Evolutionary conservation across 225 moss, liverwort and hornwort genomes (phyloP).

Genomic region (Pseudoscleropodium purum): DNA sequence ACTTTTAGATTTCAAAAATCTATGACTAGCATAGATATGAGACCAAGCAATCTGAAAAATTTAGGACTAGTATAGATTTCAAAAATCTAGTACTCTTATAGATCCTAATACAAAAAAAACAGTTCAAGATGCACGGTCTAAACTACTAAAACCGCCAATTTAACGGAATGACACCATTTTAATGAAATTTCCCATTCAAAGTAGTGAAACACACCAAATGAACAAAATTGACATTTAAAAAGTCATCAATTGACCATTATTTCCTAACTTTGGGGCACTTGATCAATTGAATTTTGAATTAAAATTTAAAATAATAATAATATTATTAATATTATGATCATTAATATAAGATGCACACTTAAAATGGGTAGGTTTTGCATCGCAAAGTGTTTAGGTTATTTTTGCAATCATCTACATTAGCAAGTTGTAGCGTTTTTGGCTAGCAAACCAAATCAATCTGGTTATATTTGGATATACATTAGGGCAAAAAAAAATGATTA

Average conservation of each 20-base stretch:
- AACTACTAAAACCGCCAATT: too few relatives aligned
- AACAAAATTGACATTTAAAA: background rate
- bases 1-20: too few relatives aligned
- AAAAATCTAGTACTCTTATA: too few relatives aligned
- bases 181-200: too few relatives aligned
- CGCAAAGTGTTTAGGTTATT: background rate
- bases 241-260: background rate
- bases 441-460: accelerated
- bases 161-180: too few relatives aligned
- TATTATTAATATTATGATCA: background rate
- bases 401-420: too few relatives aligned
- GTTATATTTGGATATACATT: background rate
- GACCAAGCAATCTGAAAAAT: too few relatives aligned
- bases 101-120: too few relatives aligned
- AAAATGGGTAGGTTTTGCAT: background rate
- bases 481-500: background rate
- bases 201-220: background rate
- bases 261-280: background rate
- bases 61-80: too few relatives aligned
- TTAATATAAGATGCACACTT: accelerated
- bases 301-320: background rate
- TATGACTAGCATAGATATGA: too few relatives aligned
- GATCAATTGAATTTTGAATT: background rate
- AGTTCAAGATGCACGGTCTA: too few relatives aligned
- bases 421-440: background rate